A percentile compares a stretch with the other conserved stretches of the same genome.
Evolutionary conservation across 1,284 basidiomycete species (phyloP).

Genomic region (Trichosporon sp.): DNA sequence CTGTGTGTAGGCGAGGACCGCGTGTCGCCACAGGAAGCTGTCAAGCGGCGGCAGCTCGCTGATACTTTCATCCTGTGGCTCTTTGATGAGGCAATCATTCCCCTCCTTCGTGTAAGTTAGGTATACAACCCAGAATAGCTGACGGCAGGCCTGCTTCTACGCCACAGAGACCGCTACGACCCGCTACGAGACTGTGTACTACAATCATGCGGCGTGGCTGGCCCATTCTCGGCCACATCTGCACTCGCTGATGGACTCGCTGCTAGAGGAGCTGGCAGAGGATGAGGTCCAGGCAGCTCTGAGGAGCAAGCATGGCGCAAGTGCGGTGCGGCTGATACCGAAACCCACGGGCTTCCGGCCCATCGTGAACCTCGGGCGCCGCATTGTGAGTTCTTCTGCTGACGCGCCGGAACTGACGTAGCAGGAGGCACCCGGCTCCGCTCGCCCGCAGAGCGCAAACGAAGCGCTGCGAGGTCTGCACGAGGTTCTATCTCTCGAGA

Average conservation of each 20-base stretch:
- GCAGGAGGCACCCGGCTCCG: slow-evolving; percentile 13
- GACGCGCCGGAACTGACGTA: neutral
- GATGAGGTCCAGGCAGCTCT: neutral
- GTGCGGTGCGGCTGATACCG: slow-evolving; percentile 77
- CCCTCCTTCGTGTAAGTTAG: slow-evolving; percentile 64
- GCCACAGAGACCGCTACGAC: slow-evolving; percentile 86
- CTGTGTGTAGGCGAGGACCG: slow-evolving; percentile 47
- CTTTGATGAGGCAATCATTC: slow-evolving; percentile 76
- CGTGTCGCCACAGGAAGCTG: slow-evolving; percentile 59
- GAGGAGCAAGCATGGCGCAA: slow-evolving; percentile 28
- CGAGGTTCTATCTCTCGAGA: slow-evolving; percentile 77
- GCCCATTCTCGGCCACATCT: slow-evolving; percentile 73
- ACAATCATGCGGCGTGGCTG: slow-evolving; percentile 92
- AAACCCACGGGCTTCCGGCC: slow-evolving; percentile 93
- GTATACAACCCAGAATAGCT: neutral
- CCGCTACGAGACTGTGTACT: slow-evolving; percentile 82
- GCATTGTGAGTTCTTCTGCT: slow-evolving; percentile 44
- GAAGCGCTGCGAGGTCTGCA: slow-evolving; percentile 76
- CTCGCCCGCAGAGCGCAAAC: slow-evolving; percentile 51
- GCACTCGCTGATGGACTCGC: slow-evolving; percentile 55
- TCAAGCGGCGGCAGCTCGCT: slow-evolving; percentile 68
- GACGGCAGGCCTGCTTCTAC: slow-evolving; percentile 78
- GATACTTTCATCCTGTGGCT: slow-evolving; percentile 89
- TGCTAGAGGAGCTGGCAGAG: slow-evolving; percentile 36
- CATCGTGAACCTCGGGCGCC: slow-evolving; percentile 82